A percentile compares a stretch with the other conserved stretches of the same genome.
Conservation (phyloP, 345 rosid species). For the Raphanus sativus region DNA sequence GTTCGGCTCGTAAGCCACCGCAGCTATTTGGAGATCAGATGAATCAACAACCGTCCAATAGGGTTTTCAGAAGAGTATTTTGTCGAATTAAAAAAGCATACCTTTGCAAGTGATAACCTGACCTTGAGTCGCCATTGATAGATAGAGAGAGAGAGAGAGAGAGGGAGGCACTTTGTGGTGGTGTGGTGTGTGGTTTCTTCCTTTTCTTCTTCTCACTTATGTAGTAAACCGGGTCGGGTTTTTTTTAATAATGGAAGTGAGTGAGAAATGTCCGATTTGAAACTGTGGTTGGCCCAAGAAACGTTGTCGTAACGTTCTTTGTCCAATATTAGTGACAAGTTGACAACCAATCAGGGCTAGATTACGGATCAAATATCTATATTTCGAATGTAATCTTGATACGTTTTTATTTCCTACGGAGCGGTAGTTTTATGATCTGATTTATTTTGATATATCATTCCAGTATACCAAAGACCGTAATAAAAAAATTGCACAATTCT, state of each 20-base stretch:
- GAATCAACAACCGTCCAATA: not conserved
- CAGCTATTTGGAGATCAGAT: slow-evolving; percentile 51
- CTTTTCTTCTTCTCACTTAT: slow-evolving; percentile 3
- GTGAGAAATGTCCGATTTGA: slow-evolving; percentile 9
- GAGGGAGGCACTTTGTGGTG: not conserved
- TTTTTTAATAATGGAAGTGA: not conserved
- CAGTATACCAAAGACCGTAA: too few relatives aligned
- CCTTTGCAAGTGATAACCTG: slow-evolving; percentile 97
- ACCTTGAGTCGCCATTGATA: slow-evolving; percentile 70
- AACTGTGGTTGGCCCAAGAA: slow-evolving; percentile 24
- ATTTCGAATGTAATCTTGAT: too few relatives aligned
- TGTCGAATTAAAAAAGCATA: slow-evolving; percentile 1
- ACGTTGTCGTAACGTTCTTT: not conserved
- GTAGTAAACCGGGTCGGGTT: not conserved
- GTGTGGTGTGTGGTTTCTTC: slow-evolving; percentile 11
- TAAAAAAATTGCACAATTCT: too few relatives aligned
- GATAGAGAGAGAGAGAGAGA: not conserved
- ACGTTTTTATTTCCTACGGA: too few relatives aligned
- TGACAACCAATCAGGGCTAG: too few relatives aligned
- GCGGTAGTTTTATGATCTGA: too few relatives aligned
- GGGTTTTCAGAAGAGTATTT: not conserved
- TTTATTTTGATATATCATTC: too few relatives aligned
- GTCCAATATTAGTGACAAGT: not conserved
- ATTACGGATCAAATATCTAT: too few relatives aligned
- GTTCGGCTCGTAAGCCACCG: slow-evolving; percentile 96